These are phyloP conservation scores for Neopestalotiopsis sp. DNA, from an alignment of 2,329 filamentous ascomycete genomes.

Conservation along the genomic window DNA sequence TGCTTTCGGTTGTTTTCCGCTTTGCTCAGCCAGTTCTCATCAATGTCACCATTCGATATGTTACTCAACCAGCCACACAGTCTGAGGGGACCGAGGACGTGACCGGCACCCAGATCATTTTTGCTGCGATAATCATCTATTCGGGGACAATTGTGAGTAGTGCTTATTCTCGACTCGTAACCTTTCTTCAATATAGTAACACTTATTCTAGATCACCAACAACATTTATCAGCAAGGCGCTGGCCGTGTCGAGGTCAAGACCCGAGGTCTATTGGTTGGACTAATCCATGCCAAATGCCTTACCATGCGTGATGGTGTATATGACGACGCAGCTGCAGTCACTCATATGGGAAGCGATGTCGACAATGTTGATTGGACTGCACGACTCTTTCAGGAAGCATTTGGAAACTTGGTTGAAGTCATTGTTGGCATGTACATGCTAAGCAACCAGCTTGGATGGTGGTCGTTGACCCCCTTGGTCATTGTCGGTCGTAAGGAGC, in stretches of 20 bases:
- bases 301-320: conserved; percentile 10
- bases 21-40: conserved; percentile 49
- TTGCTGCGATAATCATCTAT: conserved; percentile 41
- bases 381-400: conserved; percentile 1
- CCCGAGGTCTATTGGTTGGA: conserved; percentile 12
- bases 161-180: background rate
- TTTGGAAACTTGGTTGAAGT: background rate
- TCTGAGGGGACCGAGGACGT: conserved; percentile 12
- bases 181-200: background rate
- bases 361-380: conserved; percentile 1
- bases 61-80: conserved; percentile 21
- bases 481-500: conserved; percentile 2
- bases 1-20: conserved; percentile 44
- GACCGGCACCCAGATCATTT: conserved; percentile 37
- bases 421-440: conserved; percentile 9
- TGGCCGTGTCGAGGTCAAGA: conserved; percentile 4
- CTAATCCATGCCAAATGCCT: conserved; percentile 18
- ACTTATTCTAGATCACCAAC: background rate
- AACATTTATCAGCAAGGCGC: conserved; percentile 6
- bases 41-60: conserved; percentile 40
- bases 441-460: conserved; percentile 14
- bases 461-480: conserved; percentile 13
- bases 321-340: conserved; percentile 18
- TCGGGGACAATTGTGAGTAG: conserved; percentile 42
- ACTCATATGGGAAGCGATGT: conserved; percentile 18